Evolutionary conservation across 805 yeast species (phyloP).

Genomic region (Candida oleophila): DNA sequence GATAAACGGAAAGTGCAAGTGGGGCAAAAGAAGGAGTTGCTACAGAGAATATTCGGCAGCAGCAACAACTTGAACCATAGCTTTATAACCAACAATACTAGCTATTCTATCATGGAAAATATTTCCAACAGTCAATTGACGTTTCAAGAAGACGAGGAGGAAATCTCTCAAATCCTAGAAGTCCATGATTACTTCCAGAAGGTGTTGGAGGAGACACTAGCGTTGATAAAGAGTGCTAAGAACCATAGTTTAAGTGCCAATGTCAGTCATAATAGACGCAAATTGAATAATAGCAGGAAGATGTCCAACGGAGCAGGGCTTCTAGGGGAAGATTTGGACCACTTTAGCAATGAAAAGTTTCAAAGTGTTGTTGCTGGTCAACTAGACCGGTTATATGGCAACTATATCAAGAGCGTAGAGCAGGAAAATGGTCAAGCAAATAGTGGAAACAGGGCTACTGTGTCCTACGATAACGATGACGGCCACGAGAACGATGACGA

Average conservation of each 20-base stretch:
- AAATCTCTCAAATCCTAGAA: constrained; percentile 28
- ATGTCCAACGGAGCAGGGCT: constrained; percentile 2
- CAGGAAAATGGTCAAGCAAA: not conserved
- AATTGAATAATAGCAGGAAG: not conserved
- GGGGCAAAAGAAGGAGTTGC: constrained; percentile 37
- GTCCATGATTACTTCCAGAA: constrained; percentile 31
- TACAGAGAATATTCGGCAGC: constrained; percentile 39
- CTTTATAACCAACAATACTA: constrained; percentile 39
- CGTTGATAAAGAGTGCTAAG: constrained; percentile 8
- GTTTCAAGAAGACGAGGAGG: constrained; percentile 43
- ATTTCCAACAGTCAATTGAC: constrained; percentile 35
- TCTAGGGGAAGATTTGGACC: constrained; percentile 9
- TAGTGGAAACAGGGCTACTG: constrained; percentile 5
- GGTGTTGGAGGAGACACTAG: constrained; percentile 24
- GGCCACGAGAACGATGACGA: constrained; percentile 12
- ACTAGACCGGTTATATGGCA: constrained; percentile 20
- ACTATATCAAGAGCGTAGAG: constrained; percentile 2
- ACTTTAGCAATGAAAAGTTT: constrained; percentile 27
- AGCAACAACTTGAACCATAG: constrained; percentile 38
- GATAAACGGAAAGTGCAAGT: constrained; percentile 40
- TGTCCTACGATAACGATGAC: constrained; percentile 8
- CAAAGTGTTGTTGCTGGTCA: constrained; percentile 19
- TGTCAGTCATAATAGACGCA: constrained; percentile 5
- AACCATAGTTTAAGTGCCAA: constrained; percentile 2
- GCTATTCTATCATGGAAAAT: constrained; percentile 34